Conservation (phyloP, 176 grass and related monocot species). For the Otatea glauca region DNA sequence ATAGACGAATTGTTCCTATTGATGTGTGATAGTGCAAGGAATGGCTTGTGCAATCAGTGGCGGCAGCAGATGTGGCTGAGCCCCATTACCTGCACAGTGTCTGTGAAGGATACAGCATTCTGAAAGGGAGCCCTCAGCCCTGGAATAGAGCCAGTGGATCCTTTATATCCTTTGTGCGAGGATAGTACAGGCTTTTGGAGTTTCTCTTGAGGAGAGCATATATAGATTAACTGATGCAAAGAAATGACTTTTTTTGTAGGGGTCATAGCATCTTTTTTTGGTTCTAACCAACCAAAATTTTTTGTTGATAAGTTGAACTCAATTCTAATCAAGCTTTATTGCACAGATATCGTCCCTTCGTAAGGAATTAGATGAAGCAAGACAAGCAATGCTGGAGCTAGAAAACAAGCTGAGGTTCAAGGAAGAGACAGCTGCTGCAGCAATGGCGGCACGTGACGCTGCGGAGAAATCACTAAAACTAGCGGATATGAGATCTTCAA, state of each 20-base stretch:
- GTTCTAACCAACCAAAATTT: neutral
- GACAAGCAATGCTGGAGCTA: conserved; percentile 66
- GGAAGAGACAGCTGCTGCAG: conserved; percentile 79
- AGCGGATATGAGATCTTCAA: conserved; percentile 66
- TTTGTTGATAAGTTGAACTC: neutral
- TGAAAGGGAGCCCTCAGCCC: neutral
- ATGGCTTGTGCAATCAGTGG: neutral
- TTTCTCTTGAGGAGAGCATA: neutral
- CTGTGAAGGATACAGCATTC: conserved; percentile 3
- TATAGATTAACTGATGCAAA: neutral
- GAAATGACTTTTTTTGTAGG: neutral
- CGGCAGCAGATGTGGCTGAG: conserved; percentile 1
- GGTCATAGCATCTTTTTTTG: neutral
- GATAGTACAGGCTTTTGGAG: neutral
- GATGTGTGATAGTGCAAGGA: neutral
- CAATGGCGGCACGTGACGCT: conserved; percentile 80
- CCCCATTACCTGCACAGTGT: neutral
- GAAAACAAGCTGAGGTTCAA: conserved; percentile 99
- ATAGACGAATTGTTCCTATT: neutral
- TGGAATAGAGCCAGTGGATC: neutral
- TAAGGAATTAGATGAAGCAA: conserved; percentile 87
- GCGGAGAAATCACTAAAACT: conserved; percentile 90
- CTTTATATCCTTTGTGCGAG: neutral
- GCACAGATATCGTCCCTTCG: conserved; percentile 70
- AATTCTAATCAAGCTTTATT: neutral